Conservation (phyloP, 768 basidiomycete species). For the Sutorius australiensis region DNA sequence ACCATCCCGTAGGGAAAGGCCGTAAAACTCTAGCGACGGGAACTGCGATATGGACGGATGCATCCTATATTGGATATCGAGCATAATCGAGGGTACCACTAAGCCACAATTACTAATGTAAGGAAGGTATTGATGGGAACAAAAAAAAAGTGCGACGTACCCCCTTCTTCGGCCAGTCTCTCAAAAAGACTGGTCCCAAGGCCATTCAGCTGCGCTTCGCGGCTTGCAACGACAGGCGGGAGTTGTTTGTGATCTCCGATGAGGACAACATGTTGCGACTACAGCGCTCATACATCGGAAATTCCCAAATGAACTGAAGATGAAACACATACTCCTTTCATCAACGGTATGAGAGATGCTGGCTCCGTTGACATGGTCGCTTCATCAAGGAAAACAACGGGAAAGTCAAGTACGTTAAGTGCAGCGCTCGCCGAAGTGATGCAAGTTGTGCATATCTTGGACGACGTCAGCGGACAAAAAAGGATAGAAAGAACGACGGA, state of each 20-base stretch:
- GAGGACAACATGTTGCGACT: slow-evolving; percentile 81
- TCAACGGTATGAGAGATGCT: slow-evolving; percentile 83
- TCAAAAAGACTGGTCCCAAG: slow-evolving; percentile 85
- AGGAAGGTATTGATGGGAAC: neutral
- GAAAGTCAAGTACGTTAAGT: slow-evolving; percentile 77
- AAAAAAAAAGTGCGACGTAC: slow-evolving; percentile 42
- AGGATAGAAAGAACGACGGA: neutral
- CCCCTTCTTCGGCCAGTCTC: slow-evolving; percentile 75
- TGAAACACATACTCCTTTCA: slow-evolving; percentile 76
- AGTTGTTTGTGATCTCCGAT: slow-evolving; percentile 98
- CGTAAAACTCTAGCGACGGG: slow-evolving; percentile 83
- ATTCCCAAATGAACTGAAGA: slow-evolving; percentile 1
- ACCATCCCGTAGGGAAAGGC: slow-evolving; percentile 64
- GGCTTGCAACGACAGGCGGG: slow-evolving; percentile 80
- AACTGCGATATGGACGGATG: slow-evolving; percentile 87
- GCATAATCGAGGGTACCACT: slow-evolving; percentile 89
- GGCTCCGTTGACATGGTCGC: slow-evolving; percentile 97
- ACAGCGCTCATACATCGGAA: slow-evolving; percentile 15
- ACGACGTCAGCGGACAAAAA: slow-evolving; percentile 8
- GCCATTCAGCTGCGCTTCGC: slow-evolving; percentile 68
- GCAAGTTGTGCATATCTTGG: slow-evolving; percentile 85
- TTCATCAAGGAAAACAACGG: slow-evolving; percentile 91
- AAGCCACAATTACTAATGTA: slow-evolving; percentile 7
- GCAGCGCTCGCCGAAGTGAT: slow-evolving; percentile 67
- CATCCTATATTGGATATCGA: slow-evolving; percentile 96